Percentiles rank a stretch among this genome's conserved stretches.
These are phyloP conservation scores for Tieghemostelium lacteum DNA, from an alignment of 78 protist genomes.

Conservation along the genomic window DNA sequence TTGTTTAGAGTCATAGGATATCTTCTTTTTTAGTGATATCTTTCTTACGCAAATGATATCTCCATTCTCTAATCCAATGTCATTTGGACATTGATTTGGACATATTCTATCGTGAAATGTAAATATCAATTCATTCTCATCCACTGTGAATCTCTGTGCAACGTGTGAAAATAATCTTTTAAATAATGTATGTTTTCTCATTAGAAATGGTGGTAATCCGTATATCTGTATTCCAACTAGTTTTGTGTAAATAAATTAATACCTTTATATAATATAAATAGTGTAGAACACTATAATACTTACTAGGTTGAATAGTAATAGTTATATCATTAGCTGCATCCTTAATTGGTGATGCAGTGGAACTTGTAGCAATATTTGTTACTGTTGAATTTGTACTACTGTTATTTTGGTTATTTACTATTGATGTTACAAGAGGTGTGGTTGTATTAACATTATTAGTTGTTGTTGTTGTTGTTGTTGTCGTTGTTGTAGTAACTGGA, in stretches of 20 bases:
- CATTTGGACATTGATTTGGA: conserved; percentile 61
- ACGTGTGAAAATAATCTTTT: conserved; percentile 59
- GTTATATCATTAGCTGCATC: conserved; percentile 30
- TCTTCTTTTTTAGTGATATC: conserved; percentile 2
- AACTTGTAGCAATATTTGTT: background rate
- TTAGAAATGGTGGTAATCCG: conserved; percentile 55
- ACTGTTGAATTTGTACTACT: background rate
- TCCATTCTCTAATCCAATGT: conserved; percentile 48
- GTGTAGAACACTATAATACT: background rate
- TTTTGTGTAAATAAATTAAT: background rate
- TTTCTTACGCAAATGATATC: conserved; percentile 57
- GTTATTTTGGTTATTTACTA: too few species aligned
- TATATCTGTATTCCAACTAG: conserved; percentile 27
- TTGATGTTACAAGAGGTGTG: too few species aligned
- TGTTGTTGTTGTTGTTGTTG: background rate
- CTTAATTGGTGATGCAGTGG: background rate
- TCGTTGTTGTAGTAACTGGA: background rate
- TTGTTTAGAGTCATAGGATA: background rate
- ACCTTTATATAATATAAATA: background rate
- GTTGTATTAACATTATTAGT: background rate
- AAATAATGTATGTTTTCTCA: conserved; percentile 69
- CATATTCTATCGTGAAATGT: conserved; percentile 29
- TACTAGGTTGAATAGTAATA: conserved; percentile 23
- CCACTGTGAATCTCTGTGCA: conserved; percentile 48
- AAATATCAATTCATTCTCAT: conserved; percentile 47